These are phyloP conservation scores for Cryphonectria japonica DNA, from an alignment of 2,329 filamentous ascomycete species.

Conservation along the genomic window DNA sequence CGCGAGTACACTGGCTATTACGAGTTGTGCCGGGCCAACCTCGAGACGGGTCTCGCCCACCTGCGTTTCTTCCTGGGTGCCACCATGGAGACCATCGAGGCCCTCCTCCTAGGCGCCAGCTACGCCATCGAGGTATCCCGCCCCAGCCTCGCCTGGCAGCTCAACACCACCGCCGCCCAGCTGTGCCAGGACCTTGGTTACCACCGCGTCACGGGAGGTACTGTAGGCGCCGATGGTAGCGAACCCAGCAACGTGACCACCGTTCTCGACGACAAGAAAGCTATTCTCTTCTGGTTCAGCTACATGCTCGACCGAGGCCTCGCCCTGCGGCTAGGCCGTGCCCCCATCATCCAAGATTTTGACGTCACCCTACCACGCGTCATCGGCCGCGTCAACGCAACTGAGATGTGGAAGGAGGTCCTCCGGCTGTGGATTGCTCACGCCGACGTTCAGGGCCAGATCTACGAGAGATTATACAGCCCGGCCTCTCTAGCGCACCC, in stretches of 20 bases:
- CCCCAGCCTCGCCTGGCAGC: slow-evolving; percentile 66
- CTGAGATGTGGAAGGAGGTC: slow-evolving; percentile 50
- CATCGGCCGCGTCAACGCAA: slow-evolving; percentile 34
- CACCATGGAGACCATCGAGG: slow-evolving; percentile 58
- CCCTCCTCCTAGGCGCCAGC: slow-evolving; percentile 62
- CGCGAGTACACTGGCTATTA: slow-evolving; percentile 45
- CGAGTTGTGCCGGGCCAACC: slow-evolving; percentile 50
- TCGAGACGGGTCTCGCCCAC: slow-evolving; percentile 54
- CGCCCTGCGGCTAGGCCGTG: slow-evolving; percentile 61
- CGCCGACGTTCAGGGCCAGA: slow-evolving; percentile 59
- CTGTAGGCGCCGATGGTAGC: slow-evolving; percentile 29
- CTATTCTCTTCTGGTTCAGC: slow-evolving; percentile 51
- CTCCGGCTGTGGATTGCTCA: slow-evolving; percentile 59
- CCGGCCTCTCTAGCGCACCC: slow-evolving; percentile 48
- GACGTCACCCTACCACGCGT: slow-evolving; percentile 52
- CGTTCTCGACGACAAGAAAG: slow-evolving; percentile 41
- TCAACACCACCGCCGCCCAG: slow-evolving; percentile 61
- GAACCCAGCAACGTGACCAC: slow-evolving; percentile 27
- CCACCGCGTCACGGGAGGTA: slow-evolving; percentile 50
- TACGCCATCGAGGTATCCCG: slow-evolving; percentile 66
- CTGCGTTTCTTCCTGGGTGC: slow-evolving; percentile 61
- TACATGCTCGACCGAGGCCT: slow-evolving; percentile 64
- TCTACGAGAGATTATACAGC: slow-evolving; percentile 62
- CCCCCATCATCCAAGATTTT: slow-evolving; percentile 60
- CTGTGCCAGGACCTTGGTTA: slow-evolving; percentile 67